These are phyloP conservation scores for Forsythia suspensa DNA, from an alignment of 257 asterid genomes.

Conservation along the genomic window DNA sequence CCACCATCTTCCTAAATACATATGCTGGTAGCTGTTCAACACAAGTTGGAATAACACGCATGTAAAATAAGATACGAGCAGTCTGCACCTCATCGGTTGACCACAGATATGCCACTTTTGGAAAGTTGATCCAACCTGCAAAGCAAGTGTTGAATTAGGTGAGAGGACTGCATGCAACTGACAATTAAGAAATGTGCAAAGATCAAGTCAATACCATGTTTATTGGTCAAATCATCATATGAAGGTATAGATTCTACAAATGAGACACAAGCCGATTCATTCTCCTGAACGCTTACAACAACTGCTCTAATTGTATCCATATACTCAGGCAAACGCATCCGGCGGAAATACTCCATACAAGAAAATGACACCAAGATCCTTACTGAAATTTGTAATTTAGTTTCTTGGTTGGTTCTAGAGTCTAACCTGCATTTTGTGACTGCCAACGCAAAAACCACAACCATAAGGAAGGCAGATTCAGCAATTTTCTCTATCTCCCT, in stretches of 20 bases:
- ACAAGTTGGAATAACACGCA: conserved; percentile 87
- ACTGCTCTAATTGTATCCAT: conserved; percentile 91
- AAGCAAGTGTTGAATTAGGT: conserved; percentile 8
- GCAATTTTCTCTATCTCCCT: conserved; percentile 77
- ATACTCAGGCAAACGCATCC: conserved; percentile 90
- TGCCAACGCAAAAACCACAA: conserved; percentile 79
- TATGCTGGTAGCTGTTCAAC: conserved; percentile 63
- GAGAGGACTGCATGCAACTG: conserved; percentile 18
- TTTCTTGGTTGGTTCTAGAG: conserved; percentile 39
- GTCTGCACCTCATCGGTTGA: conserved; percentile 86
- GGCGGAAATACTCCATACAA: conserved; percentile 90
- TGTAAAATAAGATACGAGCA: conserved; percentile 79
- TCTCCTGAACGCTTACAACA: conserved; percentile 78
- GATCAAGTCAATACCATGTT: conserved; percentile 45
- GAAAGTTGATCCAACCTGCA: conserved; percentile 49
- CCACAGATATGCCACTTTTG: conserved; percentile 55
- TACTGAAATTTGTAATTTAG: conserved; percentile 54
- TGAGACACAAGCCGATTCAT: conserved; percentile 67
- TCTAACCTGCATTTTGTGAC: conserved; percentile 72
- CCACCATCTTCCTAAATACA: conserved; percentile 69
- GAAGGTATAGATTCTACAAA: conserved; percentile 84
- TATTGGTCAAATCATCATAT: conserved; percentile 60
- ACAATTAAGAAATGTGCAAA: conserved; percentile 5
- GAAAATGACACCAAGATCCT: conserved; percentile 79
- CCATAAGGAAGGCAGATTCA: conserved; percentile 94